A percentile compares a stretch with the other conserved stretches of the same genome.
Conservation (phyloP, 257 asterid genomes). For the Solanum chiquidenum region DNA sequence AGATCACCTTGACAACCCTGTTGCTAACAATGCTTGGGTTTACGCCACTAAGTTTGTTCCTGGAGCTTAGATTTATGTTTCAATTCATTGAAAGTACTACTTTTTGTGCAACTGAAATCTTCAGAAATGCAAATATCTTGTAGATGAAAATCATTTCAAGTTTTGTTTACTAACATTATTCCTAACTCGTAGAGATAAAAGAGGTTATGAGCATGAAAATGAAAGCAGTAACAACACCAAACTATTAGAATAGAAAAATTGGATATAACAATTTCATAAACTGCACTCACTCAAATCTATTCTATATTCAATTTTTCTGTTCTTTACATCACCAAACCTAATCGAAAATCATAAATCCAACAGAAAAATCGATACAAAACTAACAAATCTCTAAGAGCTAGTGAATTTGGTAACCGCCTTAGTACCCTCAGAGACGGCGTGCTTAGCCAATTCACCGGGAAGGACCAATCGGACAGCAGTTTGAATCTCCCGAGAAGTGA, state of each 20-base stretch:
- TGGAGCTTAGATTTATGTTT: slow-evolving; percentile 14
- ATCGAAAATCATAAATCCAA: not conserved
- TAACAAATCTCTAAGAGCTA: not conserved
- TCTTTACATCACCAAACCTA: not conserved
- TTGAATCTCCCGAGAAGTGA: not conserved
- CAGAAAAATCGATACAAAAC: not conserved
- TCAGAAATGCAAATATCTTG: not conserved
- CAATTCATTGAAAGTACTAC: not conserved
- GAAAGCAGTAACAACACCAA: not conserved
- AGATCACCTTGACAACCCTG: slow-evolving; percentile 38
- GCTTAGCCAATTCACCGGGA: not conserved
- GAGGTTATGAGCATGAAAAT: not conserved
- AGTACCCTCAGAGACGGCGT: not conserved
- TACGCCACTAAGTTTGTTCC: slow-evolving; percentile 36
- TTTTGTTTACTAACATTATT: not conserved
- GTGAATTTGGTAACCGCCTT: not conserved
- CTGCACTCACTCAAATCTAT: not conserved
- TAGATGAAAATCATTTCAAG: not conserved
- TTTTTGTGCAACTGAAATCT: not conserved
- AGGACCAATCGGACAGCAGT: not conserved
- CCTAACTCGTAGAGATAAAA: not conserved
- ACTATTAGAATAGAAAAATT: not conserved
- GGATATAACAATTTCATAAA: not conserved
- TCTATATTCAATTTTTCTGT: not conserved
- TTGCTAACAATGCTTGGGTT: slow-evolving; percentile 39